Evolutionary conservation across 306 rosid genomes (phyloP).

Genomic region (Luffa acutangula): DNA sequence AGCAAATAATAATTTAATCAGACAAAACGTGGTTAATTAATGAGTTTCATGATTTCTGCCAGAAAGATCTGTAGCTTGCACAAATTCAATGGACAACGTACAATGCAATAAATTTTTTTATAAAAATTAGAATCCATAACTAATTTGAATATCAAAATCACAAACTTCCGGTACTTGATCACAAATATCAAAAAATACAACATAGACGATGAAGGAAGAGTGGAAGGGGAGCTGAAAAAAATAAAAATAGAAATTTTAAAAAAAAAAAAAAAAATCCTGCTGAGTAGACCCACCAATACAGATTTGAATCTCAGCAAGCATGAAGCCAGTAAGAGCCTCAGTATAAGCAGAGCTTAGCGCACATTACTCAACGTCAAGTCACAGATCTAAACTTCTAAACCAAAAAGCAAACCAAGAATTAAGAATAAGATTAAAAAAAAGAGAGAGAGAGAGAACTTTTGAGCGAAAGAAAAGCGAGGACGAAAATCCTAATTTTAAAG

Average conservation of each 20-base stretch:
- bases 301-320: constrained; percentile 41
- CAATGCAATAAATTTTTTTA: not conserved
- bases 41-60: constrained; percentile 1
- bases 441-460: constrained; percentile 1
- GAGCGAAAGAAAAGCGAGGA: constrained; percentile 15
- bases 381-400: constrained; percentile 29
- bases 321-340: constrained; percentile 30
- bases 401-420: not conserved
- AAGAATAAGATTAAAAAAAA: not conserved
- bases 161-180: constrained; percentile 2
- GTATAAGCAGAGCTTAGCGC: constrained; percentile 13
- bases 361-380: constrained; percentile 22
- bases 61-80: not conserved
- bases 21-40: not conserved
- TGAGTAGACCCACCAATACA: constrained; percentile 47
- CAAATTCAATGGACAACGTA: not conserved
- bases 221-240: not conserved
- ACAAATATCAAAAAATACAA: not conserved
- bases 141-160: not conserved
- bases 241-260: too few relatives aligned
- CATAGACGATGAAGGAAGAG: not conserved
- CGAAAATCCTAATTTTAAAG: not conserved
- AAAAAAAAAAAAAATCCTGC: not conserved
- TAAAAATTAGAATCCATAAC: not conserved
- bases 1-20: not conserved